A percentile compares a stretch with the other conserved stretches of the same genome.
Conservation (phyloP, 768 basidiomycete species). For the Peribolospora kevripleyi region DNA sequence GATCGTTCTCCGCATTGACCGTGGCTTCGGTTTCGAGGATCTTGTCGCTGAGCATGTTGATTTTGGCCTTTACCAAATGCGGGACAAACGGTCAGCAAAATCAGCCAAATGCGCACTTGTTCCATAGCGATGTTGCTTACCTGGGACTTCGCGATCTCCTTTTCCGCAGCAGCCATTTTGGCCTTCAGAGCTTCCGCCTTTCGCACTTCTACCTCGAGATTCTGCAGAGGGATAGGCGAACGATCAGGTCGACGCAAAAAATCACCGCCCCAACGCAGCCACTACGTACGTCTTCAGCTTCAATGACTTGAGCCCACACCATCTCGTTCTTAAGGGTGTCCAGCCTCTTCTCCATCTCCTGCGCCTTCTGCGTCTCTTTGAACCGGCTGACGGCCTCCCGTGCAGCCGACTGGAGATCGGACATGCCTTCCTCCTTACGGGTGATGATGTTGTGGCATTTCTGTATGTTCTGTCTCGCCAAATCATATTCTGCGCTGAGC, state of each 20-base stretch:
- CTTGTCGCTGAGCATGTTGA: not conserved
- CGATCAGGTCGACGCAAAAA: not conserved
- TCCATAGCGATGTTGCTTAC: conserved; percentile 14
- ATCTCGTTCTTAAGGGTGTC: conserved; percentile 28
- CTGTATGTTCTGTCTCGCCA: conserved; percentile 45
- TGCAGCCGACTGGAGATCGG: conserved; percentile 41
- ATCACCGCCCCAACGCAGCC: conserved; percentile 3
- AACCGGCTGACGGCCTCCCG: conserved; percentile 36
- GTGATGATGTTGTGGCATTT: conserved; percentile 39
- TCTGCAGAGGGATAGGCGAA: conserved; percentile 13
- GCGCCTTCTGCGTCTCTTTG: conserved; percentile 47
- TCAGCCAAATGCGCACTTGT: conserved; percentile 21
- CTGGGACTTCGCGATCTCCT: conserved; percentile 28
- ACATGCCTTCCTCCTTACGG: conserved; percentile 50
- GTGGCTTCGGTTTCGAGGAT: not conserved
- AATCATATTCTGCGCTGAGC: conserved; percentile 63
- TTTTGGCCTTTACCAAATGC: conserved; percentile 1
- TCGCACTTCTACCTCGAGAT: conserved; percentile 23
- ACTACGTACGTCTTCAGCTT: conserved; percentile 8
- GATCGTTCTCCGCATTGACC: not conserved
- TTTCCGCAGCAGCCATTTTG: conserved; percentile 19
- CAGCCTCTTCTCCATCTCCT: conserved; percentile 48
- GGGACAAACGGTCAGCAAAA: not conserved
- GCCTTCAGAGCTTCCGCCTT: conserved; percentile 27
- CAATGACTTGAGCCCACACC: conserved; percentile 22